Percentiles rank a stretch among this genome's conserved stretches.
Conservation (phyloP, 805 yeast species). For the Barnettozyma vustinii region DNA sequence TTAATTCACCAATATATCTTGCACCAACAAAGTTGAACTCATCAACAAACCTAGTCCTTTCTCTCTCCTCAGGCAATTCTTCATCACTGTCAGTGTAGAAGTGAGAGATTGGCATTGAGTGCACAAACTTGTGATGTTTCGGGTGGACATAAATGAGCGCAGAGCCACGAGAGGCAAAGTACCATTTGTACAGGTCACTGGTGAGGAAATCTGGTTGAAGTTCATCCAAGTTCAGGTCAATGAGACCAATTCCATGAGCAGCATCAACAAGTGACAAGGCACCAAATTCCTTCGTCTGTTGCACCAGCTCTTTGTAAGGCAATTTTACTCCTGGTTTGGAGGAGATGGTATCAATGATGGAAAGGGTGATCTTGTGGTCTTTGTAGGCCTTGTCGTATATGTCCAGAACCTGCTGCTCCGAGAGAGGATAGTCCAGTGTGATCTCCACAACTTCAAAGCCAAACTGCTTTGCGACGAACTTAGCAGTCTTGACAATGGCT, state of each 20-base stretch:
- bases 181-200: slow-evolving; percentile 70
- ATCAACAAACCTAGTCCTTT: background rate
- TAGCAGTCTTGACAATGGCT: background rate
- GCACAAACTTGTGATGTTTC: background rate
- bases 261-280: slow-evolving; percentile 26
- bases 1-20: background rate
- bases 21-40: background rate
- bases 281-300: slow-evolving; percentile 2
- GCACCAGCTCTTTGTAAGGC: background rate
- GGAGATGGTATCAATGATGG: background rate
- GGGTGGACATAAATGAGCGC: slow-evolving; percentile 55
- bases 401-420: background rate
- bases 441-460: background rate
- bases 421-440: background rate
- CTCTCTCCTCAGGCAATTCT: background rate
- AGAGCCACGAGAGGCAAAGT: slow-evolving; percentile 49
- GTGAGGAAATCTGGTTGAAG: slow-evolving; percentile 55
- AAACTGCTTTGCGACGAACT: background rate
- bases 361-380: background rate
- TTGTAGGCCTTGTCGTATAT: background rate
- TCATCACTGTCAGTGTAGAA: background rate
- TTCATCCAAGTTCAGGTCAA: slow-evolving; percentile 36
- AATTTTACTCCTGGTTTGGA: background rate
- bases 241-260: slow-evolving; percentile 57
- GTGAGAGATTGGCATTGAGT: background rate